A percentile compares a stretch with the other conserved stretches of the same genome.
Conservation (phyloP, 139 green algal genomes). For the Diplosphaera chodatii region DNA sequence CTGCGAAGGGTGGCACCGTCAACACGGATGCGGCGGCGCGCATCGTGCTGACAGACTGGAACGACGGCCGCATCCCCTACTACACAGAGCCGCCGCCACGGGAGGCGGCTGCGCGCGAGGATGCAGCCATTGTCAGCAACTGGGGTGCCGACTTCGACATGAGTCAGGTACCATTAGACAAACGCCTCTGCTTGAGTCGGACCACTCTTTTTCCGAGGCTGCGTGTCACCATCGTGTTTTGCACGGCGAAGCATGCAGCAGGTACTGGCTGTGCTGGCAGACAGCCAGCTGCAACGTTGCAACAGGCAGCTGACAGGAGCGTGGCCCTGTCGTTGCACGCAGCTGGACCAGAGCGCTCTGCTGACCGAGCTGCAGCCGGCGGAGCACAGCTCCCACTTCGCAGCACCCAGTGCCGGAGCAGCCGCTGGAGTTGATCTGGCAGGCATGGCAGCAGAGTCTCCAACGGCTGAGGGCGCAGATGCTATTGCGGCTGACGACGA, state of each 20-base stretch:
- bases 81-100: slow-evolving; percentile 75
- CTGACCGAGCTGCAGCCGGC: slow-evolving; percentile 61
- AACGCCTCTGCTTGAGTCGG: no score
- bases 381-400: slow-evolving; percentile 26
- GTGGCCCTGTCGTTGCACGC: no score
- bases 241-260: no score
- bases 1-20: slow-evolving; percentile 20
- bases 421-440: slow-evolving; percentile 26
- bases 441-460: slow-evolving; percentile 19
- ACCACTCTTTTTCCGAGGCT: no score
- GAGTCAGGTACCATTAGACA: slow-evolving; percentile 19
- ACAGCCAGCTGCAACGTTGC: no score
- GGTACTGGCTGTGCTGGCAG: no score
- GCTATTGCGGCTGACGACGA: slow-evolving; percentile 17
- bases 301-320: no score
- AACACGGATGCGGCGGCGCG: slow-evolving; percentile 48
- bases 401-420: not conserved
- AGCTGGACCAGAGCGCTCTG: slow-evolving; percentile 52
- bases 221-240: no score
- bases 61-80: slow-evolving; percentile 84
- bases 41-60: slow-evolving; percentile 93
- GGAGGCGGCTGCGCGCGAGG: slow-evolving; percentile 36
- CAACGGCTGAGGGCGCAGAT: slow-evolving; percentile 3
- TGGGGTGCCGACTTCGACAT: slow-evolving; percentile 72
- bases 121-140: slow-evolving; percentile 52